Conservation (phyloP, 768 basidiomycete genomes). For the Trametes sanguinea region DNA sequence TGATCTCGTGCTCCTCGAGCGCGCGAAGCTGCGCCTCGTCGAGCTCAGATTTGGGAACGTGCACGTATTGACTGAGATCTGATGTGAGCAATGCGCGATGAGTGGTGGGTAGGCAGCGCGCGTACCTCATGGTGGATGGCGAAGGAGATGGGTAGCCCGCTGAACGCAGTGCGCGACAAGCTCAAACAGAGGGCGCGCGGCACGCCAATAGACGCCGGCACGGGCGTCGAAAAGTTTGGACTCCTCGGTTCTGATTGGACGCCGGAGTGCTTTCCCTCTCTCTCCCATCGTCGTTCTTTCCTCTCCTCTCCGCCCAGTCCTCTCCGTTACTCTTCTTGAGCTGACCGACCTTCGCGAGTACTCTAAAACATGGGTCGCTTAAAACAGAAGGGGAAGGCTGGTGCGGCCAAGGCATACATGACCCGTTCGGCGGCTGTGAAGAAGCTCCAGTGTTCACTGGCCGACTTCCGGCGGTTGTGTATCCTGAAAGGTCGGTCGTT, state of each 20-base stretch:
- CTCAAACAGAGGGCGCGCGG: constrained; percentile 11
- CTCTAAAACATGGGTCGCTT: constrained; percentile 71
- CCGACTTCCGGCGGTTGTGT: constrained; percentile 95
- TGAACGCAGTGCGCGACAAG: background rate
- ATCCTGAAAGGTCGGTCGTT: constrained; percentile 85
- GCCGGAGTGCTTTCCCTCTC: constrained; percentile 9
- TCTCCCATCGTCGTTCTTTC: constrained; percentile 9
- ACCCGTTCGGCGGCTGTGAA: constrained; percentile 91
- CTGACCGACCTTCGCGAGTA: background rate
- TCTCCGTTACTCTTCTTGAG: background rate
- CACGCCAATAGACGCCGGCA: constrained; percentile 18
- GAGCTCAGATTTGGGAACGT: constrained; percentile 94
- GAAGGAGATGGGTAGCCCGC: constrained; percentile 7
- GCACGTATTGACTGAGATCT: constrained; percentile 86
- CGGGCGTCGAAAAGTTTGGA: constrained; percentile 32
- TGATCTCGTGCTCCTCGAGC: constrained; percentile 97
- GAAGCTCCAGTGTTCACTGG: constrained; percentile 94
- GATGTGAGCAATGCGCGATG: constrained; percentile 4
- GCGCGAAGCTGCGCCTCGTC: constrained; percentile 96
- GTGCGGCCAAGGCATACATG: constrained; percentile 88
- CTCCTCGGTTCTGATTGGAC: constrained; percentile 24
- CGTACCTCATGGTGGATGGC: constrained; percentile 30
- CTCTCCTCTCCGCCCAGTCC: background rate
- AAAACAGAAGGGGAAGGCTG: constrained; percentile 83
- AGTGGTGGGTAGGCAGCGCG: background rate